Conservation (phyloP, 495 filamentous ascomycete species). For the Talaromyces wortmannii region DNA sequence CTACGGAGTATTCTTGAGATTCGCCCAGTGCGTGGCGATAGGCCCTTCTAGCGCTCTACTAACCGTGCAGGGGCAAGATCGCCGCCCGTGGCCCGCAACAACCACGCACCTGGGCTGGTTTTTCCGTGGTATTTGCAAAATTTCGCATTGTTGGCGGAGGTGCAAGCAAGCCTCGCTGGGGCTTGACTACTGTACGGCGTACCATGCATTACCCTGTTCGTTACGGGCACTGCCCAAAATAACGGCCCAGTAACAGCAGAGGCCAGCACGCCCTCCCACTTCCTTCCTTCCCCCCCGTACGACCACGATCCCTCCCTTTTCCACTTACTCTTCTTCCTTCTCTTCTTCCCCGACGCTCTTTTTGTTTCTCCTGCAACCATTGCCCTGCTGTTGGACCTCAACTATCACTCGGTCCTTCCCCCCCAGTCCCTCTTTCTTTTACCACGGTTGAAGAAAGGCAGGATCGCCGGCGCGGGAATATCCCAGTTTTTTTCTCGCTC, state of each 20-base stretch:
- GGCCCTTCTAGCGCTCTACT: not conserved
- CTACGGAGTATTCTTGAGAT: no score
- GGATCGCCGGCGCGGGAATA: not conserved
- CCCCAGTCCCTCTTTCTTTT: not conserved
- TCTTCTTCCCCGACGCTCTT: slow-evolving; percentile 19
- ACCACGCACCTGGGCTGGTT: not conserved
- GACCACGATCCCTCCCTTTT: slow-evolving; percentile 1
- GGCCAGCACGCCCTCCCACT: not conserved
- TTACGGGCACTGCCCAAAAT: slow-evolving; percentile 28
- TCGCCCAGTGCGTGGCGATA: not conserved
- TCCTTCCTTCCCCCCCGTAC: slow-evolving; percentile 9
- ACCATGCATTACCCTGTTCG: not conserved
- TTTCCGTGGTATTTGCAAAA: not conserved
- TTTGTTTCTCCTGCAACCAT: slow-evolving; percentile 5
- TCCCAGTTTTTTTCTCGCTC: not conserved
- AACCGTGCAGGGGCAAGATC: not conserved
- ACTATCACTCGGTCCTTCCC: no score
- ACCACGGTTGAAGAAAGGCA: not conserved
- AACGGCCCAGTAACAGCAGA: slow-evolving; percentile 22
- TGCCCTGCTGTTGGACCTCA: not conserved
- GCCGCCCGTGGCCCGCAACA: not conserved
- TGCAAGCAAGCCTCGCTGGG: not conserved
- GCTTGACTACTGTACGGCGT: not conserved
- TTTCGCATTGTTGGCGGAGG: not conserved
- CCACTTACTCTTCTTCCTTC: slow-evolving; percentile 19